phyloP scores from a whole-genome alignment of 2,329 filamentous ascomycete genomes.

The Scedosporium aurantiacum region DNA sequence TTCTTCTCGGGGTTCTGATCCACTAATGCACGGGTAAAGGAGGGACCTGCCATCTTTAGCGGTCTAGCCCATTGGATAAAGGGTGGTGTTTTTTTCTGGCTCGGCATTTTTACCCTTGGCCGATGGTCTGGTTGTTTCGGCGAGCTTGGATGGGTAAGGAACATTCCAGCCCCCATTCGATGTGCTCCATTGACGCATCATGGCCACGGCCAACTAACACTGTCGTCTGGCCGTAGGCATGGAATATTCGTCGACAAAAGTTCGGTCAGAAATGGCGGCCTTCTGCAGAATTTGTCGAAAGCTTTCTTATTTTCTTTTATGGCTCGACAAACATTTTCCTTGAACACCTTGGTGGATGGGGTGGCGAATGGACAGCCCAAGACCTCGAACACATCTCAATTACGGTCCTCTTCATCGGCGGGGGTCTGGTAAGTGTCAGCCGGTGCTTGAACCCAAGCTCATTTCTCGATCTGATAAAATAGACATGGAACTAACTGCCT shows the following conservation, averaged over 20 bases:
- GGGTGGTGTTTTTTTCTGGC: conserved; percentile 90
- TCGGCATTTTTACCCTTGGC: conserved; percentile 75
- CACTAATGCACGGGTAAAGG: conserved; percentile 30
- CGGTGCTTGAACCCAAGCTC: no score
- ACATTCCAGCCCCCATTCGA: not conserved
- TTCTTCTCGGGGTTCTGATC: conserved; percentile 2
- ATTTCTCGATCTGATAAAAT: not conserved
- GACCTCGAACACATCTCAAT: conserved; percentile 92
- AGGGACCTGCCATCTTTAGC: conserved; percentile 60
- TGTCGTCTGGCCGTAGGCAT: conserved; percentile 39
- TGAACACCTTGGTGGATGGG: conserved; percentile 71
- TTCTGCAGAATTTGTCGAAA: conserved; percentile 82
- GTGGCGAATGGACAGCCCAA: conserved; percentile 58
- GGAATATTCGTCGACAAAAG: conserved; percentile 67
- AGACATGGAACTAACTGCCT: not conserved
- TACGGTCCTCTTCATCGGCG: conserved; percentile 85
- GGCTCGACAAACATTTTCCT: conserved; percentile 85
- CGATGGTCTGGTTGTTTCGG: conserved; percentile 86
- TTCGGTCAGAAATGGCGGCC: conserved; percentile 54
- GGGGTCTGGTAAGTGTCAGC: conserved; percentile 57
- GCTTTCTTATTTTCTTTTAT: conserved; percentile 80
- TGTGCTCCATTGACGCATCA: not conserved
- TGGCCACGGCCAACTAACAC: conserved; percentile 8
- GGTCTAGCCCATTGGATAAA: conserved; percentile 91
- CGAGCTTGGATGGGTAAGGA: conserved; percentile 68